Evolutionary conservation across 768 basidiomycete genomes (phyloP).

Genomic region (Termitomyces sp.): DNA sequence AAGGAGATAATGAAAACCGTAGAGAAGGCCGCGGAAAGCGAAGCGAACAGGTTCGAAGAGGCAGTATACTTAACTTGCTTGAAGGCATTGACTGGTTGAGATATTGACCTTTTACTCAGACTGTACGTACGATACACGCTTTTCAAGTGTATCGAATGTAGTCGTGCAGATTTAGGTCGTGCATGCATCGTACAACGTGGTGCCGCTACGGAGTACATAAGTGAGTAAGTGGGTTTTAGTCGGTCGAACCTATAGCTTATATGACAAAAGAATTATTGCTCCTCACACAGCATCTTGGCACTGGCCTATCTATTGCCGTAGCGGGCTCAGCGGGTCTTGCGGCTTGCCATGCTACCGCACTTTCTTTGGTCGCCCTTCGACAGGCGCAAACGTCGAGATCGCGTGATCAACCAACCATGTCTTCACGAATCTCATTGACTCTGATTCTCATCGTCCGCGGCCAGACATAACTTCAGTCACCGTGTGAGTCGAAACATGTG

Average conservation of each 20-base stretch:
- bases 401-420: background rate
- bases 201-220: no score
- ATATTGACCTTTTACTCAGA: background rate
- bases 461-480: background rate
- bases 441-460: no score
- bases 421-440: background rate
- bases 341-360: no score
- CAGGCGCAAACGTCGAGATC: background rate
- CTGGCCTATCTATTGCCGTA: no score
- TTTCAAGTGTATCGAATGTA: background rate
- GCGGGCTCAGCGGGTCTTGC: no score
- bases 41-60: constrained; percentile 15
- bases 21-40: constrained; percentile 17
- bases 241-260: no score
- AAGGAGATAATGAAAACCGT: constrained; percentile 17
- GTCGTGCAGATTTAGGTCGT: background rate
- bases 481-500: background rate
- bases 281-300: no score
- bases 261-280: no score
- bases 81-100: constrained; percentile 2
- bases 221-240: no score
- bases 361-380: background rate
- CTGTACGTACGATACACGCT: background rate
- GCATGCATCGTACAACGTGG: background rate
- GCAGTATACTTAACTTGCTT: no score